These are phyloP conservation scores for Periconia sp. DNA, from an alignment of 2,329 filamentous ascomycete genomes.

Conservation along the genomic window DNA sequence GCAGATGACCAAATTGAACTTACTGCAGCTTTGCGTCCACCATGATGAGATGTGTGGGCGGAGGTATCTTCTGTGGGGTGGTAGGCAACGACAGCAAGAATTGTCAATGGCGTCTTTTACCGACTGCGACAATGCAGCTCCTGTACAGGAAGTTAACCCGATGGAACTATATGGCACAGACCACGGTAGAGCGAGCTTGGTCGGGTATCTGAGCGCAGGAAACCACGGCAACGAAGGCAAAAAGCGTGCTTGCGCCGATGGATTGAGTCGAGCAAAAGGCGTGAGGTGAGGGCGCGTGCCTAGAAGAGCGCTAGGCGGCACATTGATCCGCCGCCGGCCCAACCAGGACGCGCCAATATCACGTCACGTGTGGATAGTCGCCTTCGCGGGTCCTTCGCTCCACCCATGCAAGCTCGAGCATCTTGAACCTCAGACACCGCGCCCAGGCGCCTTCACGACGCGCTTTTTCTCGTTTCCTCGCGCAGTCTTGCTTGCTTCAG, in stretches of 20 bases:
- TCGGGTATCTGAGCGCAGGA: constrained; percentile 23
- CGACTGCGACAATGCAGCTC: no score
- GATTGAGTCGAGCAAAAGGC: constrained; percentile 25
- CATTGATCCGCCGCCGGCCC: constrained; percentile 28
- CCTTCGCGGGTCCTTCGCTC: constrained; percentile 15
- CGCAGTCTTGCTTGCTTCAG: constrained; percentile 22
- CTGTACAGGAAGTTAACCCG: no score
- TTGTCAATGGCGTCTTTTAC: constrained; percentile 27
- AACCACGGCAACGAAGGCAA: constrained; percentile 38
- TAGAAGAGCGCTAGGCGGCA: constrained; percentile 13
- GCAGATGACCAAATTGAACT: constrained; percentile 13
- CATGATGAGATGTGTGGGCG: constrained; percentile 24
- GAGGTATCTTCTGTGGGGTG: no score
- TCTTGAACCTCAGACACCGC: constrained; percentile 22
- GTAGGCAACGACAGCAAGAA: constrained; percentile 9
- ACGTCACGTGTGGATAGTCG: constrained; percentile 18
- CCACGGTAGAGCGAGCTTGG: constrained; percentile 22
- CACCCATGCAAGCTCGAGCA: constrained; percentile 26
- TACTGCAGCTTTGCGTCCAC: constrained; percentile 54
- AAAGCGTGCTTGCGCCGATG: constrained; percentile 28
- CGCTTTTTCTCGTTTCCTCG: constrained; percentile 20
- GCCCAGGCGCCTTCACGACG: constrained; percentile 15
- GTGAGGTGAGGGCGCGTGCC: constrained; percentile 29
- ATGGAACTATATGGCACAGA: constrained; percentile 34
- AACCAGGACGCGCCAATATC: constrained; percentile 30